Conservation (phyloP, 257 asterid genomes). For the Capsicum rhomboideum region DNA sequence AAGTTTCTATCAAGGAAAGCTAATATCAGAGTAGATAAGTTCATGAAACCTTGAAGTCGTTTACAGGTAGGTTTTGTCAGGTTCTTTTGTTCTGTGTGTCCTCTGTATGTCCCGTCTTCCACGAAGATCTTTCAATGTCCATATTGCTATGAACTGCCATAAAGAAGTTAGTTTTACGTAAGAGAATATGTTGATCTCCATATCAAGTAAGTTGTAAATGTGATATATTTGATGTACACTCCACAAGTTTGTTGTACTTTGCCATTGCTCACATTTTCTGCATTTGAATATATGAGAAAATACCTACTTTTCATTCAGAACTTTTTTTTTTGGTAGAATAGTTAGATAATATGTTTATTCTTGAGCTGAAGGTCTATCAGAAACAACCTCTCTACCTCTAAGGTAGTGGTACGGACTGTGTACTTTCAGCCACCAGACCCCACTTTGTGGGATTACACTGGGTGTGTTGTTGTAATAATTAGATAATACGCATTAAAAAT, state of each 20-base stretch:
- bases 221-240: background rate
- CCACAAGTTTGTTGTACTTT: background rate
- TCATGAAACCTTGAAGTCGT: slow-evolving; percentile 11
- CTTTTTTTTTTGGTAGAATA: background rate
- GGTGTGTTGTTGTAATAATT: too few relatives aligned
- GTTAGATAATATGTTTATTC: background rate
- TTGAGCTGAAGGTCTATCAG: too few relatives aligned
- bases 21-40: slow-evolving; percentile 25
- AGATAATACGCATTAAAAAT: too few relatives aligned
- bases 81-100: background rate
- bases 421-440: too few relatives aligned
- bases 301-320: background rate
- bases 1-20: slow-evolving; percentile 43
- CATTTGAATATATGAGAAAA: background rate
- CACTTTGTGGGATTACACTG: too few relatives aligned
- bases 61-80: background rate
- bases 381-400: too few relatives aligned
- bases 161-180: background rate
- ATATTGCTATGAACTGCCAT: background rate
- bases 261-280: background rate
- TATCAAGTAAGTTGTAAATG: background rate
- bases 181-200: background rate
- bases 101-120: background rate
- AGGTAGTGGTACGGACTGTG: too few relatives aligned
- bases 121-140: background rate